Percentiles rank a stretch among this genome's conserved stretches.
Evolutionary conservation across 1,284 basidiomycete species (phyloP).

Genomic region (Gymnopus androsaceus): DNA sequence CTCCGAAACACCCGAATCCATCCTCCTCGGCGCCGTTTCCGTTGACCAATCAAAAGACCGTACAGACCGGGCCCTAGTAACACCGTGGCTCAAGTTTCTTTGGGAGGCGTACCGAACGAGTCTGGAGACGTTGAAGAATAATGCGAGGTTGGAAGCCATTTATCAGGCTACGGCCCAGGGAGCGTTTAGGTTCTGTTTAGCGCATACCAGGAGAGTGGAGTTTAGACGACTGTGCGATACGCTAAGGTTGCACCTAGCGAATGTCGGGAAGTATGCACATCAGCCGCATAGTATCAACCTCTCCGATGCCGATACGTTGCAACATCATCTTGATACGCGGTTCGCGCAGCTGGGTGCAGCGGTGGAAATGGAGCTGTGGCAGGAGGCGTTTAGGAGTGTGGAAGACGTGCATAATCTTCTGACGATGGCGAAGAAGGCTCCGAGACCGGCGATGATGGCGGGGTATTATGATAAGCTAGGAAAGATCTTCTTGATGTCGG

Average conservation of each 20-base stretch:
- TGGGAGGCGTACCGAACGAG: slow-evolving; percentile 99
- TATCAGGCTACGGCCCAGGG: slow-evolving; percentile 98
- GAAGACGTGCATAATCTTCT: slow-evolving; percentile 98
- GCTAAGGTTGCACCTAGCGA: slow-evolving; percentile 91
- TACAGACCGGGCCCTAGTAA: slow-evolving; percentile 93
- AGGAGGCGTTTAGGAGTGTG: slow-evolving; percentile 97
- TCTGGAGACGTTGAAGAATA: slow-evolving; percentile 96
- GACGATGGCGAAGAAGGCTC: slow-evolving; percentile 89
- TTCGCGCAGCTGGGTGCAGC: slow-evolving; percentile 98
- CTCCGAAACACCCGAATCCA: slow-evolving; percentile 90
- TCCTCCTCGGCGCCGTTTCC: slow-evolving; percentile 87
- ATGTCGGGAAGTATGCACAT: slow-evolving; percentile 89
- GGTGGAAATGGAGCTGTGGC: slow-evolving; percentile 98
- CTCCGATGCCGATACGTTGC: slow-evolving; percentile 92
- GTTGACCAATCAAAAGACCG: slow-evolving; percentile 91
- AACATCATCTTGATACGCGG: slow-evolving; percentile 96
- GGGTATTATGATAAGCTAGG: slow-evolving; percentile 99
- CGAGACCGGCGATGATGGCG: slow-evolving; percentile 96
- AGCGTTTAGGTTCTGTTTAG: slow-evolving; percentile 96
- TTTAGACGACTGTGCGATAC: slow-evolving; percentile 98
- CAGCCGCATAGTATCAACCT: slow-evolving; percentile 98
- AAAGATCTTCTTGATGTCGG: slow-evolving; percentile 93
- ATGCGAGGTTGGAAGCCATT: slow-evolving; percentile 89
- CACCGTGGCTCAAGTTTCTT: slow-evolving; percentile 96
- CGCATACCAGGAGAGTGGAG: slow-evolving; percentile 94